Percentiles rank a stretch among this genome's conserved stretches.
Conservation (phyloP, 257 asterid species). For the Ehretia macrophylla region DNA sequence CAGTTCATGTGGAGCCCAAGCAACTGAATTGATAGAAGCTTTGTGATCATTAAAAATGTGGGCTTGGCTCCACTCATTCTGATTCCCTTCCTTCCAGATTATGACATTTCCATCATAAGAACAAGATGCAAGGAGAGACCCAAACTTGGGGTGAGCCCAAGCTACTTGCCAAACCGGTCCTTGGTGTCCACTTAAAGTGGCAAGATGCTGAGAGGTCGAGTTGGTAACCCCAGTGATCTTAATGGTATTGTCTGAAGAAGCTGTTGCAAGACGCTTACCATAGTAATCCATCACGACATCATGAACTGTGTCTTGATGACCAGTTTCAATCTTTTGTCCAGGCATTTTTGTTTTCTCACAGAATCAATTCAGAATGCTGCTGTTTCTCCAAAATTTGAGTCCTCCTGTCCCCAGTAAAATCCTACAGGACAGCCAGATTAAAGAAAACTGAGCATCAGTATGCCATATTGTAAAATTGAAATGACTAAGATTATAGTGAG, state of each 20-base stretch:
- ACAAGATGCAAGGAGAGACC: slow-evolving; percentile 72
- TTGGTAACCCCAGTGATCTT: slow-evolving; percentile 52
- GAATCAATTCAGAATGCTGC: slow-evolving; percentile 3
- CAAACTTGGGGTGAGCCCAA: slow-evolving; percentile 82
- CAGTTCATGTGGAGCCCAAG: slow-evolving; percentile 76
- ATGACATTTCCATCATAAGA: slow-evolving; percentile 69
- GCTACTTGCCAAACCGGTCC: slow-evolving; percentile 83
- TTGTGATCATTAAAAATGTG: slow-evolving; percentile 57
- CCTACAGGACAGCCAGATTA: neutral
- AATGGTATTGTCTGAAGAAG: slow-evolving; percentile 65
- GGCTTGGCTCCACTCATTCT: slow-evolving; percentile 59
- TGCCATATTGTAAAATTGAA: neutral
- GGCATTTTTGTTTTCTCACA: slow-evolving; percentile 44
- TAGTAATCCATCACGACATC: slow-evolving; percentile 70
- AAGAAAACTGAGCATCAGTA: neutral
- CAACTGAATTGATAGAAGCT: slow-evolving; percentile 62
- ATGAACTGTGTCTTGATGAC: slow-evolving; percentile 64
- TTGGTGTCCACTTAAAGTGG: slow-evolving; percentile 61
- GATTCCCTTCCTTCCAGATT: slow-evolving; percentile 67
- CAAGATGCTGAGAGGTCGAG: slow-evolving; percentile 61
- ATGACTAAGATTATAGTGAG: too few species aligned
- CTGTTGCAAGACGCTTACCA: slow-evolving; percentile 78
- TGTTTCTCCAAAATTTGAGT: neutral
- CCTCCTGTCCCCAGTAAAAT: slow-evolving; percentile 9
- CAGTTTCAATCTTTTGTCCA: slow-evolving; percentile 62